phyloP scores from a whole-genome alignment of 1,139 yeast genomes.

The Diutina scorzettiae region DNA sequence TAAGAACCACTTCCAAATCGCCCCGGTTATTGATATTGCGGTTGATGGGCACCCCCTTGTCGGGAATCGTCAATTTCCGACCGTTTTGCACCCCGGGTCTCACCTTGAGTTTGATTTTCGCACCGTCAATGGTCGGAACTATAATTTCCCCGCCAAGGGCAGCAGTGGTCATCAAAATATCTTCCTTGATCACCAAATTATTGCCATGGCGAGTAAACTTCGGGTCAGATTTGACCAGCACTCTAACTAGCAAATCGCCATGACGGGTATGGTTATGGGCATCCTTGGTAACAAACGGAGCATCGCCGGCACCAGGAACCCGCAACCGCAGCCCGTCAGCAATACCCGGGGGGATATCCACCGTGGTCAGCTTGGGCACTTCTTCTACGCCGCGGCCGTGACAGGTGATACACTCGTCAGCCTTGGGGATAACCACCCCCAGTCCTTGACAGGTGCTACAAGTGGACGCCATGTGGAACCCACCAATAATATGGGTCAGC shows the following conservation, averaged over 20 bases:
- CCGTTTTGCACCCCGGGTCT: slow-evolving; percentile 82
- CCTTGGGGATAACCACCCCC: slow-evolving; percentile 63
- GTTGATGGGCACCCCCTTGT: slow-evolving; percentile 74
- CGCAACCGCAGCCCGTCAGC: slow-evolving; percentile 79
- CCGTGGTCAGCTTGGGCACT: slow-evolving; percentile 52
- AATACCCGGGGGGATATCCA: slow-evolving; percentile 83
- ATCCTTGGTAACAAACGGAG: slow-evolving; percentile 62
- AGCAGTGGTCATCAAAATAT: slow-evolving; percentile 89
- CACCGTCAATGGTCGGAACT: slow-evolving; percentile 79
- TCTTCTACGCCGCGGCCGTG: slow-evolving; percentile 83
- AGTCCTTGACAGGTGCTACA: slow-evolving; percentile 82
- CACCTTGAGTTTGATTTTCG: slow-evolving; percentile 63
- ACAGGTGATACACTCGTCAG: slow-evolving; percentile 68
- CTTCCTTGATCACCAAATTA: slow-evolving; percentile 50
- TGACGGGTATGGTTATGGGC: slow-evolving; percentile 51
- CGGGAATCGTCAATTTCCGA: slow-evolving; percentile 63
- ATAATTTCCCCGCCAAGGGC: slow-evolving; percentile 86
- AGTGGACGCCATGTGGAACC: slow-evolving; percentile 94
- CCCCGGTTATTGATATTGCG: slow-evolving; percentile 55
- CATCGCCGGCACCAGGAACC: slow-evolving; percentile 83
- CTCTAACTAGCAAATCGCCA: slow-evolving; percentile 81
- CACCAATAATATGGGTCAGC: slow-evolving; percentile 77
- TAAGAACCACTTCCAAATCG: slow-evolving; percentile 64
- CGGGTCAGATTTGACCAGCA: slow-evolving; percentile 66
- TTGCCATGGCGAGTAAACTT: slow-evolving; percentile 54